Evolutionary conservation across 2,329 filamentous ascomycete genomes (phyloP), one percentile per base, ranked within the genome.

Genomic region (Ambrosiella cleistominuta): DNA sequence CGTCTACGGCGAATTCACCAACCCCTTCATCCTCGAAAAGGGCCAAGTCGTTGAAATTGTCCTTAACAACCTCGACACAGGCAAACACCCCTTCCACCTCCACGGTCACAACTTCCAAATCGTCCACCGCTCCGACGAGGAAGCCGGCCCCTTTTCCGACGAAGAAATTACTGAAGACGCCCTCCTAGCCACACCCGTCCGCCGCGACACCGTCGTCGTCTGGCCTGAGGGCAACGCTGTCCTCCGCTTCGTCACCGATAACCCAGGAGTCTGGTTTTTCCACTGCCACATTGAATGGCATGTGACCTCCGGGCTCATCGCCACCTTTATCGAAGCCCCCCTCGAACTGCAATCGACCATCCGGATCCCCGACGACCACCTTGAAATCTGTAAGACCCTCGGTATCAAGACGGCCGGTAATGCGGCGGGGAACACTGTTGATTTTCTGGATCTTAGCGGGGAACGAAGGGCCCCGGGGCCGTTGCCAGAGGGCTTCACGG

Each of bases 271-370:
- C 19, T 86, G 82, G 82, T 68, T 85, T 3, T 86, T 89, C 71
- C 86, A 89, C 69, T 90, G 86, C 69, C 86, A 91, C 66, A 83
- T 90, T 57, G 84, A 87, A 66, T 91, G 84, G 84, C 85, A 88
- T 66, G 73, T 86, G 59, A 70, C 76, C 1, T 80, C 80, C 2
- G 85, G 85, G n/a, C 73, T 88, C 1, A 72, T 80, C 2, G 77
- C 81, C 27, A 81, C 80, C 1, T 77, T 87, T 62, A 68, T 85
- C 61, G 82, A 85, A 67, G 77, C 79, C 0, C 82, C 82, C 0
- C 66, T 75, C 2, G 75, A 80, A 15, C 66, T 93, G 0, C 85
- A 89, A 65, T 68, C 77, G 60, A 71, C 68, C 0, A 63, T 84
- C 40, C 71, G 69, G 0, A 77, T 94, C 17, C 86, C 86, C 0